Evolutionary conservation across 192 early-diverging fungal genomes (phyloP).

Genomic region (Coemansia sp.): DNA sequence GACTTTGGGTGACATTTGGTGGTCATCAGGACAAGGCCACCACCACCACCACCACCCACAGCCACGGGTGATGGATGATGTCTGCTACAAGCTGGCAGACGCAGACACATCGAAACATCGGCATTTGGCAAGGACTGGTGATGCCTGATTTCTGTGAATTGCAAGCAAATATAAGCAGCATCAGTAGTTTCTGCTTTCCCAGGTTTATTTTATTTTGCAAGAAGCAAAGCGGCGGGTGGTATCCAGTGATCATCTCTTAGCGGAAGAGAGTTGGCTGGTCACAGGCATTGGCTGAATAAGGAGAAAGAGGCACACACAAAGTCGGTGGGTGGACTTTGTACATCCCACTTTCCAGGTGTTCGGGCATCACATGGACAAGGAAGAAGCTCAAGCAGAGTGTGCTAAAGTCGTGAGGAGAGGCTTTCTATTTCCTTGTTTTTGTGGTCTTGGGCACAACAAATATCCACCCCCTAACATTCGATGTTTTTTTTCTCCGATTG

Average conservation of each 20-base stretch:
- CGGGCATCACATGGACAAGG: slow-evolving; percentile 2
- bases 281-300: neutral
- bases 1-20: too few species aligned
- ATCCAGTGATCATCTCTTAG: neutral
- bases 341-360: neutral
- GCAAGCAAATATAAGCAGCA: neutral
- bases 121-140: neutral
- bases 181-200: neutral
- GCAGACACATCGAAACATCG: too few species aligned
- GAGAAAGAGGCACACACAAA: neutral
- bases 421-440: neutral
- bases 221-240: neutral
- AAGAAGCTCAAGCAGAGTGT: neutral
- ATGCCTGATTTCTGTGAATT: neutral
- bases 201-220: neutral
- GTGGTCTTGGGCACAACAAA: neutral
- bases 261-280: too few species aligned
- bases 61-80: too few species aligned
- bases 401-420: neutral
- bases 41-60: neutral
- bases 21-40: too few species aligned
- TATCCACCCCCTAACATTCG: neutral
- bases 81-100: too few species aligned
- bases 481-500: neutral
- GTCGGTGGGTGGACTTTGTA: neutral